A percentile compares a stretch with the other conserved stretches of the same genome.
These are phyloP conservation scores for Raddia guianensis DNA, from an alignment of 176 grass and related monocot species.

Conservation along the genomic window DNA sequence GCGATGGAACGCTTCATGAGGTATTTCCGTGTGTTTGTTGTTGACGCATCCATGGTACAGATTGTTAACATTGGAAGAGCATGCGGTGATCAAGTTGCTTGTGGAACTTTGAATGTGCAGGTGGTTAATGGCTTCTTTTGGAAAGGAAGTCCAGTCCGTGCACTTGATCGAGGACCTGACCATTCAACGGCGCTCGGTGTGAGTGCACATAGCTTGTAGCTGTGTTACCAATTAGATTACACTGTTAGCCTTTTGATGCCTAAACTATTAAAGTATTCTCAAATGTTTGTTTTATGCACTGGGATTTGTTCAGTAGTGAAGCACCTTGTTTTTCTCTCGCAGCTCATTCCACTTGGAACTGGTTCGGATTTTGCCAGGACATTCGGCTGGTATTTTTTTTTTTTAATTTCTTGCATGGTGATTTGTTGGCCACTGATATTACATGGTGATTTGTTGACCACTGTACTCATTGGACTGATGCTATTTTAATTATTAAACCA, in stretches of 20 bases:
- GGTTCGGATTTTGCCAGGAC: slow-evolving; percentile 96
- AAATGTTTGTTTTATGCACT: slow-evolving; percentile 31
- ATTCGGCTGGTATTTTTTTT: slow-evolving; percentile 72
- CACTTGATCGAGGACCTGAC: slow-evolving; percentile 53
- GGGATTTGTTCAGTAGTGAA: slow-evolving; percentile 26
- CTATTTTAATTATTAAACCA: slow-evolving; percentile 55
- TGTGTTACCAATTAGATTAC: background rate
- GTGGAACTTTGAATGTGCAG: slow-evolving; percentile 46
- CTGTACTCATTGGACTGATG: slow-evolving; percentile 2
- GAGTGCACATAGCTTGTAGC: slow-evolving; percentile 37
- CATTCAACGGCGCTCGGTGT: slow-evolving; percentile 77
- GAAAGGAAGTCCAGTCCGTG: slow-evolving; percentile 55
- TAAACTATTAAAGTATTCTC: slow-evolving; percentile 5
- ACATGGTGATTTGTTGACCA: slow-evolving; percentile 13
- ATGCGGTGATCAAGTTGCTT: background rate
- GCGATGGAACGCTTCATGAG: slow-evolving; percentile 98
- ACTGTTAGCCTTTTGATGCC: background rate
- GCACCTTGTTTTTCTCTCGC: slow-evolving; percentile 36
- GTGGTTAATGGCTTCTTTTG: slow-evolving; percentile 94
- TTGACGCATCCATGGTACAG: background rate
- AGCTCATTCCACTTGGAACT: slow-evolving; percentile 98
- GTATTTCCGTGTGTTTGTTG: slow-evolving; percentile 36
- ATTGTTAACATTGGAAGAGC: background rate
- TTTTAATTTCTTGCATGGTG: slow-evolving; percentile 25
- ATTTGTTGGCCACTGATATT: background rate